Base-by-base conservation (phyloP, 768 basidiomycete species). In the Leccinum disarticulatum region DNA sequence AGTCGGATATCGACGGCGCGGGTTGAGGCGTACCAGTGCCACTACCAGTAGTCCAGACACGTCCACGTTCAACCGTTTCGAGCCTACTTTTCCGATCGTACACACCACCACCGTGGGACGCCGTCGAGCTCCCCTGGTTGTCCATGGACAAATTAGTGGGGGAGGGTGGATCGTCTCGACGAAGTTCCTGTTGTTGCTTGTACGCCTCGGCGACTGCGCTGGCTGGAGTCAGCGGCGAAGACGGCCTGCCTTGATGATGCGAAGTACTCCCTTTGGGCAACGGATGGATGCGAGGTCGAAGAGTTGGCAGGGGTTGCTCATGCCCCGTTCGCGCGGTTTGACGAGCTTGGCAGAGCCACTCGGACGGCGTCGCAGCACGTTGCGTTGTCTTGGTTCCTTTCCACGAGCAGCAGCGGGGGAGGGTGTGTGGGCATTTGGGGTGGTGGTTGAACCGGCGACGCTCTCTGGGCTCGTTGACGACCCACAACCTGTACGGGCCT, bases 141-240 rank as follows among this genome's bases (percentile, higher is more conserved):
- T 73, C 70, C 22, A 72, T 64, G 3, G 71, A 68, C 22, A 68
- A 55, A 55, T 72, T 66, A 55, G 59, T 27, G 38, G 47, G 56
- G 54, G 54, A 59, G 46, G 41, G 13, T 1, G 28, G 31, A 7
- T 64, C 62, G 7, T 66, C 58, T 52, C 65, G 46, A 59, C 51
- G 60, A 19, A 73, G 65, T 53, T 76, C 75, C 54, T 79, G 81
- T 51, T 77, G 76, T 66, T 38, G 38, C 38, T 80, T 81, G 66
- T 83, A 83, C 11, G 80, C 80, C 35, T 76, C 76, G 3, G 73
- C 79, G 36, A 83, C 77, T 1, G 77, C 77, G 0, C 77, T 74
- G 0, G 81, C 80, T 3, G 82, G 80, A 1, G 82, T 83, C 25
- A 82, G 70, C 8, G 67, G 27, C 38, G 58, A 54, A 56, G 59